A percentile compares a stretch with the other conserved stretches of the same genome.
These are phyloP conservation scores for Benincasa hispida DNA, from an alignment of 306 rosid genomes.

Conservation along the genomic window DNA sequence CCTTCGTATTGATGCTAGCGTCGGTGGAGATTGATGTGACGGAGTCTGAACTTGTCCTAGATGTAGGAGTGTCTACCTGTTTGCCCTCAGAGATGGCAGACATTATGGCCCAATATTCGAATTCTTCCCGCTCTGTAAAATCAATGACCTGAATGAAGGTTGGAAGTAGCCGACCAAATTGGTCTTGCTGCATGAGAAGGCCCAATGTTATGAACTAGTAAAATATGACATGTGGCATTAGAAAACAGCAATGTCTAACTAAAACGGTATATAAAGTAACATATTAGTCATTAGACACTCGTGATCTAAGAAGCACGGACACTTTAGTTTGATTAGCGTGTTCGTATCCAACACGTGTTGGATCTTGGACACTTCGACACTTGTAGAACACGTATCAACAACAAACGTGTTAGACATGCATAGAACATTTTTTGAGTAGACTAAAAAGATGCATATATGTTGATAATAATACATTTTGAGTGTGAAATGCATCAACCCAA, in stretches of 20 bases:
- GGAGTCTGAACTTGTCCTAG: slow-evolving; percentile 31
- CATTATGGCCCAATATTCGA: slow-evolving; percentile 64
- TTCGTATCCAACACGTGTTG: too few species aligned
- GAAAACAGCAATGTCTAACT: background rate
- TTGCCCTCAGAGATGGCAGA: slow-evolving; percentile 85
- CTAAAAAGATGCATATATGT: too few species aligned
- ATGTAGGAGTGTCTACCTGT: slow-evolving; percentile 40
- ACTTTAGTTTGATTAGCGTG: too few species aligned
- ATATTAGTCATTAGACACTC: background rate
- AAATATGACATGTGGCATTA: background rate
- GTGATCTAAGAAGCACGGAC: too few species aligned
- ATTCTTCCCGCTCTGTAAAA: slow-evolving; percentile 78
- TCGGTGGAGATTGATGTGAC: slow-evolving; percentile 43
- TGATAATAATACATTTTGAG: too few species aligned
- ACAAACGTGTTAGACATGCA: too few species aligned
- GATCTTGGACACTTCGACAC: too few species aligned
- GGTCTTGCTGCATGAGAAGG: slow-evolving; percentile 64
- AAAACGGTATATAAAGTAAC: background rate
- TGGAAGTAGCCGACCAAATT: slow-evolving; percentile 78
- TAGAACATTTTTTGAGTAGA: too few species aligned
- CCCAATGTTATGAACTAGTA: background rate
- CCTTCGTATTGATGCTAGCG: slow-evolving; percentile 75
- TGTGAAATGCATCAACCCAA: too few species aligned
- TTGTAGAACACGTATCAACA: too few species aligned
- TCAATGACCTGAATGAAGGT: slow-evolving; percentile 87